phyloP scores from a whole-genome alignment of 2,329 filamentous ascomycete species.

The Remersonia thermophila region DNA sequence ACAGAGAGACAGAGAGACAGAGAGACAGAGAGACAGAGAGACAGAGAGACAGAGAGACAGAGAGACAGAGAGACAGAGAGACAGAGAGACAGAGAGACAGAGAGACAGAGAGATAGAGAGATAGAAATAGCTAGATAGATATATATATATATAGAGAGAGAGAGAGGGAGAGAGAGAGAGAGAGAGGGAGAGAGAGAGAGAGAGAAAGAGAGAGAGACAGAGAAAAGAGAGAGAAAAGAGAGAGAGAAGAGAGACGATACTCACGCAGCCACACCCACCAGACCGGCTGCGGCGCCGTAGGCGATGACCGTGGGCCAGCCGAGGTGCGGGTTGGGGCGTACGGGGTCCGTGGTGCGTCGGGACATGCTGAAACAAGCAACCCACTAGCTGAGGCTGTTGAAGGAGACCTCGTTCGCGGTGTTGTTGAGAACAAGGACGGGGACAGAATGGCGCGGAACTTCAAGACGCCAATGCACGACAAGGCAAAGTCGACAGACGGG shows the following conservation, averaged over 20 bases:
- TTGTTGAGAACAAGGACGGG: too few species aligned
- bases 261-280: slow-evolving; percentile 14
- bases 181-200: too few species aligned
- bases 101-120: neutral
- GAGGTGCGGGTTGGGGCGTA: slow-evolving; percentile 5
- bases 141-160: too few species aligned
- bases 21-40: neutral
- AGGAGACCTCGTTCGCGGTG: too few species aligned
- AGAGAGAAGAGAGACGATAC: neutral
- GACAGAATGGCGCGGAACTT: too few species aligned
- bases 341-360: slow-evolving; percentile 7
- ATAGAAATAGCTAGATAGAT: too few species aligned
- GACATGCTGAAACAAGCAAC: slow-evolving; percentile 7
- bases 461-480: too few species aligned
- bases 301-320: slow-evolving; percentile 10
- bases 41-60: neutral
- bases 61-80: neutral
- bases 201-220: neutral
- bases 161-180: neutral
- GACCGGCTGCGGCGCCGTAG: slow-evolving; percentile 11
- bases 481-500: too few species aligned
- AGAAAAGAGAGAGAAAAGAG: neutral
- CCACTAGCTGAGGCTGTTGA: too few species aligned
- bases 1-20: too few species aligned
- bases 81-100: too few species aligned